Evolutionary conservation across 352 stramenopile species (phyloP), one percentile per base, ranked within the genome.

Genomic region (Globisporangium perplexum): DNA sequence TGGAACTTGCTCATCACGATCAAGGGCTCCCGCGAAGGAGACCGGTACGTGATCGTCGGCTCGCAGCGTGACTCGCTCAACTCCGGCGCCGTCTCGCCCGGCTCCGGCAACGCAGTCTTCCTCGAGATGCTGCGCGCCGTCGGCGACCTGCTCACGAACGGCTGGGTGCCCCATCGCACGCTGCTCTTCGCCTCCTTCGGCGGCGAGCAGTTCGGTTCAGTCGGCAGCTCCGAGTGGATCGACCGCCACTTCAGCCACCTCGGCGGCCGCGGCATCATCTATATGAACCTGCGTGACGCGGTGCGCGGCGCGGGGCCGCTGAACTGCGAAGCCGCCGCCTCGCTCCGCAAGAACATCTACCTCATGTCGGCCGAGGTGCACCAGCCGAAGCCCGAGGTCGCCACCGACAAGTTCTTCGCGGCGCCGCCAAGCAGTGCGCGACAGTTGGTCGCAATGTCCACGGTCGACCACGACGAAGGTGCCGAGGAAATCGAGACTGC

Each of bases 181-280:
- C 49, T 94, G 39, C 60, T 94, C 23, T 64, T 94, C 20, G 79
- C 79, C 20, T 89, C 74, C 2, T 90, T 92, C 42, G 81, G 84
- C 35, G 83, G 77, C 23, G 79, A 92, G 50, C 78, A 92, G 58
- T 91, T 86, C 52, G 83, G 83, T 17, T 77, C 81, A 0, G 79
- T 91, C 11, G 83, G 83, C 22, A 90, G 75, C 43, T 90, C 83
- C 2, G 75, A 89, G 57, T 92, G 83, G 83, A 92, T 93, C 46
- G 82, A 93, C 30, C 74, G 75, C 18, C 80, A 90, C 55, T 74
- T 76, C n/a, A 78, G 74, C 41, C 74, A 84, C 49, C 66, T 86
- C 33, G 65, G 66, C 4, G 74, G 76, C 15, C 79, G 76, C 31
- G 82, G 75, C 5, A 69, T 93, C 43, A 73, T 88, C 44, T 92